Conservation (phyloP, 805 yeast species). For the Pichia rugopelliculosa region DNA sequence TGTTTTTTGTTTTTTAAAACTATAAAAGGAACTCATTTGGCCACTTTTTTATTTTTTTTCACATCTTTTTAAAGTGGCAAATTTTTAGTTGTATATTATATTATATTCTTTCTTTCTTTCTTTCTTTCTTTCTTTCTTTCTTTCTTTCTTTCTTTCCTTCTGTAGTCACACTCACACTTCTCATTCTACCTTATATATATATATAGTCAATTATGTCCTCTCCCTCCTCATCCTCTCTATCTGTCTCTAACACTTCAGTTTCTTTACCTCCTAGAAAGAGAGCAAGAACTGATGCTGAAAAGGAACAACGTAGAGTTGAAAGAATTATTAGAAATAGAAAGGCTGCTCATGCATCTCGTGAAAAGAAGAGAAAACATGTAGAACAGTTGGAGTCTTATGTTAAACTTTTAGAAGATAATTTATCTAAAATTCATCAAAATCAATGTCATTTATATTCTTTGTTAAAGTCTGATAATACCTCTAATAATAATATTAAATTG, state of each 20-base stretch:
- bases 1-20: too few species aligned
- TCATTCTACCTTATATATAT: too few species aligned
- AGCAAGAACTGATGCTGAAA: slow-evolving; percentile 93
- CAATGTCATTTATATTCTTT: slow-evolving; percentile 15
- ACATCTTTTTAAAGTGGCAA: background rate
- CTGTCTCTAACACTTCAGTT: slow-evolving; percentile 7
- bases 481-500: slow-evolving; percentile 11
- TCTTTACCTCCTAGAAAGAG: slow-evolving; percentile 87
- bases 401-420: slow-evolving; percentile 31
- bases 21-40: too few species aligned
- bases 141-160: background rate
- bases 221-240: slow-evolving; percentile 1
- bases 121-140: background rate
- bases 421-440: slow-evolving; percentile 9
- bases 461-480: slow-evolving; percentile 14
- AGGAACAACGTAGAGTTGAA: slow-evolving; percentile 92
- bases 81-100: background rate
- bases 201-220: slow-evolving; percentile 2
- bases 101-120: background rate
- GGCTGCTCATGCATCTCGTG: slow-evolving; percentile 97
- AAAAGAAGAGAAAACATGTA: slow-evolving; percentile 88
- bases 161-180: background rate
- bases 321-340: slow-evolving; percentile 88
- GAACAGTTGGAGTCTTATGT: slow-evolving; percentile 70
- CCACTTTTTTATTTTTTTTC: too few species aligned